Percentiles rank a stretch among this genome's conserved stretches.
These are phyloP conservation scores for Aspergillus nomiae DNA, from an alignment of 2,329 filamentous ascomycete species.

Conservation along the genomic window DNA sequence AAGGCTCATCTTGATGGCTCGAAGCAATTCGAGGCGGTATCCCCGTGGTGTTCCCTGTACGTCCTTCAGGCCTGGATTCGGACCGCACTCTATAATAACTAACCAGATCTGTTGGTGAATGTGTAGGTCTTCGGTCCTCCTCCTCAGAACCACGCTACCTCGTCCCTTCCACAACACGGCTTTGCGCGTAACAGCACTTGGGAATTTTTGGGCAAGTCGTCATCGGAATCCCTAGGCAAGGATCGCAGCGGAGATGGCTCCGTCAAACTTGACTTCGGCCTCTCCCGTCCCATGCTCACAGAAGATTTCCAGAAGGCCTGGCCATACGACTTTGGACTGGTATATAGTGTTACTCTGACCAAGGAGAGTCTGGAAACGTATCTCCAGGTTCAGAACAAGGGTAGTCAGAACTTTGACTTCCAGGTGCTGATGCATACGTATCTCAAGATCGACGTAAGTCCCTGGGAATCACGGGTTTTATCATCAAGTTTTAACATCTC, in stretches of 20 bases:
- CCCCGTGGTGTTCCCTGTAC: conserved; percentile 87
- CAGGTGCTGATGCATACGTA: conserved; percentile 93
- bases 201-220: conserved; percentile 85
- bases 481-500: background rate
- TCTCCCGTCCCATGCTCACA: conserved; percentile 72
- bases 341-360: conserved; percentile 88
- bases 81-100: background rate
- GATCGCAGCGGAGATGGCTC: conserved; percentile 58
- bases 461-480: background rate
- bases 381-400: conserved; percentile 87
- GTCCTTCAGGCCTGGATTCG: conserved; percentile 31
- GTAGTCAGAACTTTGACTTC: conserved; percentile 79
- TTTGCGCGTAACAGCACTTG: conserved; percentile 88
- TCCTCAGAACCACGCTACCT: conserved; percentile 74
- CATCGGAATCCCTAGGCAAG: conserved; percentile 61
- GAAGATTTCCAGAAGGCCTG: conserved; percentile 71
- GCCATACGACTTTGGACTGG: conserved; percentile 83
- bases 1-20: conserved; percentile 79
- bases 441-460: conserved; percentile 72
- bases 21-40: conserved; percentile 88
- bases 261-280: conserved; percentile 94
- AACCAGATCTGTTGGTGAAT: background rate
- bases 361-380: conserved; percentile 75
- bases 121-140: conserved; percentile 77
- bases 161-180: conserved; percentile 84